Base-by-base conservation (phyloP, 139 green algal genomes). In the Axilococcus clingmanii region DNA sequence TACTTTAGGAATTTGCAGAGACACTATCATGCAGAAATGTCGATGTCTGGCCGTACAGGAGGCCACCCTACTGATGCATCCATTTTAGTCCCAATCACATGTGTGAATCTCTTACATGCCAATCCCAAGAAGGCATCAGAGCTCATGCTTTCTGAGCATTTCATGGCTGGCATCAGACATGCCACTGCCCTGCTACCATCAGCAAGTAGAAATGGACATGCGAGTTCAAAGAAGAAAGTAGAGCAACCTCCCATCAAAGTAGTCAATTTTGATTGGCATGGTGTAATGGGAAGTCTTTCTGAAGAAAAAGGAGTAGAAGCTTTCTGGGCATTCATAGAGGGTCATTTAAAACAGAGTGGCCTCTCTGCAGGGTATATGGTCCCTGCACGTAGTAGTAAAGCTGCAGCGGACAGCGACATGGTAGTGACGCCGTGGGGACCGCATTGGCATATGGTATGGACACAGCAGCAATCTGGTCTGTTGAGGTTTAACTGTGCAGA, bases 401-500 rank as follows among this genome's bases (percentile, higher is more conserved):
- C 11, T 19, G 32, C 33, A 2, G 31, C 48, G 30, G 20, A 31
- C 9, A 45, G 23, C 12, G 12, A 15, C 2, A 50, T 17, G 5
- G 37, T 40, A 15, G 27, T 30, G 29, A 71, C 62, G 2, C 5
- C 22, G 4, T 78, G 62, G 57, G 60, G 37, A 17, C 42, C 16
- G 0, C 47, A 40, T 11, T 89, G 76, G 73, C 48, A 52, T 19
- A 69, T 59, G 36, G 47, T 54, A 4, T 93, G 75, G 78, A 22
- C 49, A 17, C 42, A 27, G 12, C 61, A 71, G 43, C 84, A 94
- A 71, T 24, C 20, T 0, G 84, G 84, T 6, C 16, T 89, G n/a
- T 55, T 94, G 45, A 64, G 84, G 8, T 97, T 92, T 73, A 99
- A 99, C 71, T 99, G 92, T 44, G 92, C 92, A 0, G 92, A 99